Evolutionary conservation across 768 basidiomycete genomes (phyloP), one percentile per base, ranked within the genome.

Genomic region (Podaxis mareebaensis): DNA sequence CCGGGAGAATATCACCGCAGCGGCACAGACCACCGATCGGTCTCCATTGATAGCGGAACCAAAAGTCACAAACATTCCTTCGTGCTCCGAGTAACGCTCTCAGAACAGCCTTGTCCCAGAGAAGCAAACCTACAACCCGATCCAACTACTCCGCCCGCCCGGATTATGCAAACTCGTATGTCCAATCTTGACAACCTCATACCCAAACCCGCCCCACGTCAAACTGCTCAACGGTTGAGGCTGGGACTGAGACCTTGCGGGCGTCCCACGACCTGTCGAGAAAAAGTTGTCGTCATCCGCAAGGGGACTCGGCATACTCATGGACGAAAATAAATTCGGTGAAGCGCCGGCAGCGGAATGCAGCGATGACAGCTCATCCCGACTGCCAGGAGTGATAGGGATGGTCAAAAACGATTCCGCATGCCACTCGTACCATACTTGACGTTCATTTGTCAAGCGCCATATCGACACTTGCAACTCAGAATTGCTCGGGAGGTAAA

Each of bases 401-500:
- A 89, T 79, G 4, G 91, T 85, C 58, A 99, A 79, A 78, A 93
- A 99, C 17, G 94, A 89, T 70, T 98, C 96, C 0, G 95, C 95
- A 71, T 91, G 89, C 97, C 97, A 99, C 76, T 99, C 97, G 75
- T 99, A 99, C 97, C 97, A 99, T 13, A 99, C 92, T 68, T 91
- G 90, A 17, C 87, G 86, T 61, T 89, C 84, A 74, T 92, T 92
- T 2, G 95, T 96, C 66, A 97, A 76, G 26, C 97, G 88, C 96
- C 97, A 99, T 28, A 99, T 85, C 24, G 91, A 91, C 3, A 98
- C 93, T 64, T 93, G 91, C 12, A 99, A 79, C 71, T 99, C 97
- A 17, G 93, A 91, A 70, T 93, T 90, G 68, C 89, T 89, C 13
- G 97, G 97, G 0, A 99, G 83, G 72, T 97, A 99, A 3, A 99